These are phyloP conservation scores for Bullera alba DNA, from an alignment of 768 basidiomycete genomes.

Conservation along the genomic window DNA sequence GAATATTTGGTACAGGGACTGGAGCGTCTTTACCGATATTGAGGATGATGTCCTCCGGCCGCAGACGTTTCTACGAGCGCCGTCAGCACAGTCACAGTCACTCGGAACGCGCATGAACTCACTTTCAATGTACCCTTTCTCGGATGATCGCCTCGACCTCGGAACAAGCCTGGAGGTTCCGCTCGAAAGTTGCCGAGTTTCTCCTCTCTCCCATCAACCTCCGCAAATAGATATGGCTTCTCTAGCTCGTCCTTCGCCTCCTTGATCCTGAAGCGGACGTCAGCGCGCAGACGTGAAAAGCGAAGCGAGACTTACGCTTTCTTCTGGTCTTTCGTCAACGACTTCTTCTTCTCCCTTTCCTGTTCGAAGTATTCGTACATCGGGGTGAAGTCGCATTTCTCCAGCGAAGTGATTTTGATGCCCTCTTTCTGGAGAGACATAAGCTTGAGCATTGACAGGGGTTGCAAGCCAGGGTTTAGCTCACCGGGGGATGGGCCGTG, in stretches of 20 bases:
- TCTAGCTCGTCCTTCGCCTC: constrained; percentile 76
- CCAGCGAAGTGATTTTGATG: constrained; percentile 66
- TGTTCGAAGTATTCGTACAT: constrained; percentile 89
- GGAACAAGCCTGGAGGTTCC: constrained; percentile 96
- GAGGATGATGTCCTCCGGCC: constrained; percentile 89
- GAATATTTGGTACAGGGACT: constrained; percentile 79
- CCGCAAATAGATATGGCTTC: constrained; percentile 72
- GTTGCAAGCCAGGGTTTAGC: constrained; percentile 38
- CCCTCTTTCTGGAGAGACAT: constrained; percentile 53
- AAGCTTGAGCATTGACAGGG: background rate
- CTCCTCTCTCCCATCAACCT: constrained; percentile 94
- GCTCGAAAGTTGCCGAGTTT: constrained; percentile 97
- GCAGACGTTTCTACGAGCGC: constrained; percentile 76
- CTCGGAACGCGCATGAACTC: constrained; percentile 6
- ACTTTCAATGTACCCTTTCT: constrained; percentile 95
- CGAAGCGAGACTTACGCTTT: constrained; percentile 53
- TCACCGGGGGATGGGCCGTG: constrained; percentile 73
- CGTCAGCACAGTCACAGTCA: background rate
- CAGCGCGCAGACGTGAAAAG: background rate
- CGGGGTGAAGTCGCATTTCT: constrained; percentile 83
- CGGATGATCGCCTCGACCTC: constrained; percentile 96
- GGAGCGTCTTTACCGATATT: constrained; percentile 76
- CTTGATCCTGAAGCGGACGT: constrained; percentile 53
- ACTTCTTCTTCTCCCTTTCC: constrained; percentile 89
- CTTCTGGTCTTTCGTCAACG: constrained; percentile 75